Evolutionary conservation across 2,329 filamentous ascomycete genomes (phyloP).

Genomic region (Rhynchosporium graminicola): DNA sequence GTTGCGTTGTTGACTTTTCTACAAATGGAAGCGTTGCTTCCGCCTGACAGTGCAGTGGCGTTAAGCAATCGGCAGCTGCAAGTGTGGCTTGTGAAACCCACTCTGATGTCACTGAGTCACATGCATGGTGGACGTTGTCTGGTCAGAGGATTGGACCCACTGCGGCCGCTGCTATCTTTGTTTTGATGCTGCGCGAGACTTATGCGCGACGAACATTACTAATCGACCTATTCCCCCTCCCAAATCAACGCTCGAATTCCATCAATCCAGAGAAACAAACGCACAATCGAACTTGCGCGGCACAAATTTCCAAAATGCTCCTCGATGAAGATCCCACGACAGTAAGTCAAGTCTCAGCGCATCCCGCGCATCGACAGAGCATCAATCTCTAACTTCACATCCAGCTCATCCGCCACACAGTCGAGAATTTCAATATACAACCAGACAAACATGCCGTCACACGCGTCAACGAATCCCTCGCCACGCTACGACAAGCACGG

Average conservation of each 20-base stretch:
- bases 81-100: conserved; percentile 24
- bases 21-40: background rate
- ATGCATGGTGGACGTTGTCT: background rate
- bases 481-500: conserved; percentile 81
- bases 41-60: conserved; percentile 22
- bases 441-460: conserved; percentile 83
- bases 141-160: background rate
- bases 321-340: conserved; percentile 91
- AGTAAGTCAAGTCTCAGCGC: conserved; percentile 50
- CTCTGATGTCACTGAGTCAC: conserved; percentile 12
- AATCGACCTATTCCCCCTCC: too few relatives aligned
- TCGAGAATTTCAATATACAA: conserved; percentile 91
- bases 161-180: background rate
- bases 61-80: conserved; percentile 5
- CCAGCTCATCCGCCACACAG: conserved; percentile 87
- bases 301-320: conserved; percentile 65
- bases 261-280: background rate
- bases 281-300: background rate
- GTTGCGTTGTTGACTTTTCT: conserved; percentile 13
- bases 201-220: background rate
- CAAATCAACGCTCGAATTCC: background rate
- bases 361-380: conserved; percentile 14
- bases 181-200: conserved; percentile 9
- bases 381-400: background rate
- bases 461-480: conserved; percentile 81